Conservation (phyloP, 306 rosid species). For the Prinsepia uniflora region DNA sequence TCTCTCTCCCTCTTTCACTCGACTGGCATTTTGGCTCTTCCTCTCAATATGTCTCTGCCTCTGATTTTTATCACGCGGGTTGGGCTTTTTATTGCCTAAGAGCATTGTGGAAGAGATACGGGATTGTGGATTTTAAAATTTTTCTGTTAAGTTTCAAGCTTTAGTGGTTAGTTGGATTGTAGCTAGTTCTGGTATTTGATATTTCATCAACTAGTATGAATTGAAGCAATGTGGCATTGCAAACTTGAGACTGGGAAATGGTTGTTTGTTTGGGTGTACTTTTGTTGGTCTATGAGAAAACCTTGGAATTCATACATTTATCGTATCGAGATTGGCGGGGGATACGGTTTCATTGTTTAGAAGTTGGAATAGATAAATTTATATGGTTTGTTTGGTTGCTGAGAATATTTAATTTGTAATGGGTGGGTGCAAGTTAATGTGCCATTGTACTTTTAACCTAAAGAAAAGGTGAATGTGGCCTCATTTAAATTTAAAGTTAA, state of each 20-base stretch:
- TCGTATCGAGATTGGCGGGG: conserved; percentile 26
- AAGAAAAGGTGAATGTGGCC: background rate
- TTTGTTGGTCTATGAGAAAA: conserved; percentile 5
- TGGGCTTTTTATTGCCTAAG: background rate
- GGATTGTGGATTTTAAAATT: conserved; percentile 1
- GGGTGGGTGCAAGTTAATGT: conserved; percentile 12
- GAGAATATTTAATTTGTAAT: background rate
- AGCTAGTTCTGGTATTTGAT: conserved; percentile 2
- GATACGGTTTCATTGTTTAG: conserved; percentile 7
- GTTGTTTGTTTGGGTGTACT: conserved; percentile 1
- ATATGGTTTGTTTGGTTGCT: conserved; percentile 13
- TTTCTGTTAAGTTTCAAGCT: background rate
- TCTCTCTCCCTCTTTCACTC: conserved; percentile 13
- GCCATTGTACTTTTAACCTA: background rate
- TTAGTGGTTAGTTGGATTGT: background rate
- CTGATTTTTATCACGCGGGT: conserved; percentile 6
- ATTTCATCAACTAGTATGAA: background rate
- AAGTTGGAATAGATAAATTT: background rate
- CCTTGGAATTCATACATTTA: conserved; percentile 29
- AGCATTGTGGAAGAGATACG: background rate
- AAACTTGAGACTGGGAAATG: conserved; percentile 8
- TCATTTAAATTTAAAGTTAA: background rate
- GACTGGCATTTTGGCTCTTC: background rate
- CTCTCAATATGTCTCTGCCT: background rate
- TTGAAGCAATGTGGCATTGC: conserved; percentile 23